Conservation (phyloP, 805 yeast genomes). For the Metschnikowia matae region DNA sequence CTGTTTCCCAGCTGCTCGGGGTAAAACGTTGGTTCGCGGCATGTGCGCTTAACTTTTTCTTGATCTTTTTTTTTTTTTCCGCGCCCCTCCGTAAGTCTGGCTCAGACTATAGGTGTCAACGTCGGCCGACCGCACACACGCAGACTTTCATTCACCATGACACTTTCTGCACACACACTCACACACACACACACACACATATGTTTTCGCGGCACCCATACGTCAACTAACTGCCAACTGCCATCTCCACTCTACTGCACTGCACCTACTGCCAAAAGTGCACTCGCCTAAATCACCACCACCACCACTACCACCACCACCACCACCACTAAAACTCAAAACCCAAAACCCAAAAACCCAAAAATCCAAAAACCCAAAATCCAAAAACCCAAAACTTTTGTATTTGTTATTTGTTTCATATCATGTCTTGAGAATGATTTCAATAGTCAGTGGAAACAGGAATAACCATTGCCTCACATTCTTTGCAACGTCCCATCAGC, state of each 20-base stretch:
- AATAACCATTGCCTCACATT: no score
- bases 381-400: no score
- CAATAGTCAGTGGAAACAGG: no score
- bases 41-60: constrained; percentile 2
- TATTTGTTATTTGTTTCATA: no score
- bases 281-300: background rate
- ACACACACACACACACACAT: background rate
- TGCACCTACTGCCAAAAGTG: background rate
- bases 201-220: no score
- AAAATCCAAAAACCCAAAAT: no score
- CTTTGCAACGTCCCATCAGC: no score
- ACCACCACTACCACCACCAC: background rate
- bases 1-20: background rate
- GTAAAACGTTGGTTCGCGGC: constrained; percentile 1
- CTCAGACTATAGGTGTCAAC: background rate
- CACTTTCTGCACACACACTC: background rate
- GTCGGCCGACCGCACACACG: background rate
- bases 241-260: no score
- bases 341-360: no score
- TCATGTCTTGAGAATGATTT: no score
- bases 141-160: background rate
- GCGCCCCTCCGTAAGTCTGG: background rate
- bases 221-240: no score
- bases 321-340: no score
- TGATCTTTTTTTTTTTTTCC: background rate